Percentiles rank a stretch among this genome's conserved stretches.
Conservation (phyloP, 2,329 filamentous ascomycete genomes). For the Fusarium mangiferae region DNA sequence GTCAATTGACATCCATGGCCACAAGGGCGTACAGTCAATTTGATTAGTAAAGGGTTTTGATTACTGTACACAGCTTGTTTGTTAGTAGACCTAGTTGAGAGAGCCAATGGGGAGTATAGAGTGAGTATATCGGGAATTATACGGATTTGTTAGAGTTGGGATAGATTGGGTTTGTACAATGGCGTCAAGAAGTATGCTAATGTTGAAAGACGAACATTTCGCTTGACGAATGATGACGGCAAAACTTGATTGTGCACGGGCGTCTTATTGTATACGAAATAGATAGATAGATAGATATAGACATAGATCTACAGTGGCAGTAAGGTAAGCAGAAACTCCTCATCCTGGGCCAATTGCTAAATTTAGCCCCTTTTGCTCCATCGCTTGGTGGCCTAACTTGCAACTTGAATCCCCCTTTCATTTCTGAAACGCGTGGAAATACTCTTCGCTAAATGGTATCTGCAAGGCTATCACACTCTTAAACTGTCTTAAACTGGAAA, state of each 20-base stretch:
- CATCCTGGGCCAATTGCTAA: slow-evolving; percentile 39
- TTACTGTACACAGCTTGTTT: slow-evolving; percentile 34
- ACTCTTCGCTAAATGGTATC: background rate
- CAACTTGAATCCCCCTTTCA: slow-evolving; percentile 27
- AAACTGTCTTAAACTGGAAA: slow-evolving; percentile 8
- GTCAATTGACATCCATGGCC: slow-evolving; percentile 19
- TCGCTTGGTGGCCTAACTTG: slow-evolving; percentile 42
- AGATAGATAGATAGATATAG: background rate
- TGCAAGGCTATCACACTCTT: background rate
- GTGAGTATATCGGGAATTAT: slow-evolving; percentile 16
- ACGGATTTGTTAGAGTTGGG: slow-evolving; percentile 1
- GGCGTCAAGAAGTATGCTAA: background rate
- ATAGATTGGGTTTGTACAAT: background rate
- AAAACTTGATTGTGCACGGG: slow-evolving; percentile 25
- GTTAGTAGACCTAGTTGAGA: background rate
- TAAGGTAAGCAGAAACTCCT: slow-evolving; percentile 14
- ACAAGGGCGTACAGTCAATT: slow-evolving; percentile 29
- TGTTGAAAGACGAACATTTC: background rate
- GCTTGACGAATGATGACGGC: background rate
- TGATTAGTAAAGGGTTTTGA: slow-evolving; percentile 38
- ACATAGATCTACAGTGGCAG: slow-evolving; percentile 30
- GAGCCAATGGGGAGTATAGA: background rate
- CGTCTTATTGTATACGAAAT: background rate
- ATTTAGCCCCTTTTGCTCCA: slow-evolving; percentile 43
- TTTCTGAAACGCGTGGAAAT: slow-evolving; percentile 2